These are phyloP conservation scores for Spathaspora sp. DNA, from an alignment of 1,139 yeast species.

Conservation along the genomic window DNA sequence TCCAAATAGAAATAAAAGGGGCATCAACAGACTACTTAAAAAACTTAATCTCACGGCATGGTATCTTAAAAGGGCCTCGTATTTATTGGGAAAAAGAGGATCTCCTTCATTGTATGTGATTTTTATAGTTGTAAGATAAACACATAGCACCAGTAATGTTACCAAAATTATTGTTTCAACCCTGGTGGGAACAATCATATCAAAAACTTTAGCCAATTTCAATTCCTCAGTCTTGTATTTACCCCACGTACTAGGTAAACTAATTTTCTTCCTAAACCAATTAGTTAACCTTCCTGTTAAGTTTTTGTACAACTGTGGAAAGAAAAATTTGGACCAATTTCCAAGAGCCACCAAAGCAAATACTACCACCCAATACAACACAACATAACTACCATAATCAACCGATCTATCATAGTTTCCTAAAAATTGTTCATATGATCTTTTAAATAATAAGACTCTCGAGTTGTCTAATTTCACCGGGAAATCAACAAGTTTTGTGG, in stretches of 20 bases:
- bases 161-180: conserved; percentile 53
- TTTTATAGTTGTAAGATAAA: conserved; percentile 31
- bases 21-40: conserved; percentile 51
- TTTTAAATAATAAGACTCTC: conserved; percentile 17
- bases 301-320: conserved; percentile 20
- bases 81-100: conserved; percentile 26
- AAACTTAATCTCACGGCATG: conserved; percentile 60
- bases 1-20: conserved; percentile 54
- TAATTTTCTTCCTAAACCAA: conserved; percentile 24
- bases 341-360: conserved; percentile 24
- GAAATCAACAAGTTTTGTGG: conserved; percentile 17
- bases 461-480: conserved; percentile 30
- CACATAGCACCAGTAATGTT: conserved; percentile 45
- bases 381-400: conserved; percentile 30
- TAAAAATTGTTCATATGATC: conserved; percentile 34
- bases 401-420: conserved; percentile 42
- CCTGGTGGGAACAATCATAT: conserved; percentile 60
- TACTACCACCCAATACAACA: conserved; percentile 32
- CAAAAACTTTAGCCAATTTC: conserved; percentile 26
- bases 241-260: conserved; percentile 30
- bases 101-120: conserved; percentile 27
- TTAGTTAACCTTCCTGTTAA: conserved; percentile 26
- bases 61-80: conserved; percentile 35
- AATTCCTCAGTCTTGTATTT: conserved; percentile 26
- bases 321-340: conserved; percentile 33